Percentiles rank a stretch among this genome's conserved stretches.
phyloP scores from a whole-genome alignment of 78 protist species.

The Dictyostelium brefeldianum region DNA sequence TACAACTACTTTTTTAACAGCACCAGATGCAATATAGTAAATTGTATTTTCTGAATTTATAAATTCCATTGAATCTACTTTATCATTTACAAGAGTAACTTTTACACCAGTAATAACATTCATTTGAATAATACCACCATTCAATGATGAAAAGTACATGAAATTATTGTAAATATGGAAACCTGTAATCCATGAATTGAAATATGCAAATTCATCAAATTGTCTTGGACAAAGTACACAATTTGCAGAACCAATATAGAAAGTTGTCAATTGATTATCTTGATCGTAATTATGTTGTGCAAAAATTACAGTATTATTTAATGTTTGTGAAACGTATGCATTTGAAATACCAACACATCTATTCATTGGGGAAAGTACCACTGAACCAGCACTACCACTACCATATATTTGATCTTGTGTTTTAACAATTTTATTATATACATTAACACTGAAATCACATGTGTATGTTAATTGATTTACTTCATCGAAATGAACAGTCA shows the following conservation, averaged over 20 bases:
- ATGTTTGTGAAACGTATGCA: background rate
- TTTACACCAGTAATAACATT: background rate
- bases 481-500: background rate
- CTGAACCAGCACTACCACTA: background rate
- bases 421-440: background rate
- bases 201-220: background rate
- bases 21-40: background rate
- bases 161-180: background rate
- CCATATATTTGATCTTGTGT: background rate
- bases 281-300: background rate
- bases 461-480: background rate
- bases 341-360: background rate
- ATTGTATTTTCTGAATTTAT: background rate
- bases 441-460: slow-evolving; percentile 5
- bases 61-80: background rate
- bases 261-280: background rate
- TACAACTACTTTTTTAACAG: background rate
- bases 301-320: background rate
- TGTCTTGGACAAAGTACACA: background rate
- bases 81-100: background rate
- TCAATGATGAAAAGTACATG: background rate
- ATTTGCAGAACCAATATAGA: background rate
- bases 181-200: background rate
- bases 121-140: background rate
- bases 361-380: background rate